These are phyloP conservation scores for Trametes elegans DNA, from an alignment of 768 basidiomycete genomes.

Conservation along the genomic window DNA sequence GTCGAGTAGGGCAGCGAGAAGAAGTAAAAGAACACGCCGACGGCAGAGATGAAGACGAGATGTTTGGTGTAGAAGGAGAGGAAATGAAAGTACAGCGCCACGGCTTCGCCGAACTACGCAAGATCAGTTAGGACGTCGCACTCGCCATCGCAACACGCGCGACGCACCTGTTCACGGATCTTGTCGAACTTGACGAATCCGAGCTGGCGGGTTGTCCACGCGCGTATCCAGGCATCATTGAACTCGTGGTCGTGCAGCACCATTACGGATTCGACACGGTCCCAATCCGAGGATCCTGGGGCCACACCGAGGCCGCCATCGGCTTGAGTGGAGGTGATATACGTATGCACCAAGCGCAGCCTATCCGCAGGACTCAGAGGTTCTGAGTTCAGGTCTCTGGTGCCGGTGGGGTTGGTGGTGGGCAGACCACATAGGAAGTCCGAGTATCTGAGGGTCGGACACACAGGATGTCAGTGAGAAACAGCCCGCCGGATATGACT, in stretches of 20 bases:
- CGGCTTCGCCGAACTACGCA: slow-evolving; percentile 68
- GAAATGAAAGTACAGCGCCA: slow-evolving; percentile 90
- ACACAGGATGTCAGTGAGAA: neutral
- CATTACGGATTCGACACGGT: slow-evolving; percentile 77
- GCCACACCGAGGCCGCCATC: slow-evolving; percentile 87
- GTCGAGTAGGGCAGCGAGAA: slow-evolving; percentile 73
- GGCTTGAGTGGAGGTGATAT: slow-evolving; percentile 62
- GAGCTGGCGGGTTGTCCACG: slow-evolving; percentile 68
- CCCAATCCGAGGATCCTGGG: slow-evolving; percentile 70
- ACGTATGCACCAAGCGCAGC: slow-evolving; percentile 73
- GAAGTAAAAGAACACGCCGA: slow-evolving; percentile 71
- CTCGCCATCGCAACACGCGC: neutral
- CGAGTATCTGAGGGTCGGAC: slow-evolving; percentile 47
- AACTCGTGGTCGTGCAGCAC: slow-evolving; percentile 81
- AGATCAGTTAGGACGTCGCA: slow-evolving; percentile 13
- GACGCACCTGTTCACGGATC: slow-evolving; percentile 67
- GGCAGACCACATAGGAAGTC: slow-evolving; percentile 78
- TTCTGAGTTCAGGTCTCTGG: slow-evolving; percentile 42
- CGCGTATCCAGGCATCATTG: slow-evolving; percentile 75
- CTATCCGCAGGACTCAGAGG: slow-evolving; percentile 69
- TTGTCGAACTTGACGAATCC: slow-evolving; percentile 63
- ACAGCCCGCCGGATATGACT: neutral
- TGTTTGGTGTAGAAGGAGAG: slow-evolving; percentile 80
- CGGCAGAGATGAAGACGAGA: slow-evolving; percentile 69
- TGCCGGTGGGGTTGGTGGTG: slow-evolving; percentile 42